Conservation (phyloP, 441 rosid species). For the Erodium texanum region DNA sequence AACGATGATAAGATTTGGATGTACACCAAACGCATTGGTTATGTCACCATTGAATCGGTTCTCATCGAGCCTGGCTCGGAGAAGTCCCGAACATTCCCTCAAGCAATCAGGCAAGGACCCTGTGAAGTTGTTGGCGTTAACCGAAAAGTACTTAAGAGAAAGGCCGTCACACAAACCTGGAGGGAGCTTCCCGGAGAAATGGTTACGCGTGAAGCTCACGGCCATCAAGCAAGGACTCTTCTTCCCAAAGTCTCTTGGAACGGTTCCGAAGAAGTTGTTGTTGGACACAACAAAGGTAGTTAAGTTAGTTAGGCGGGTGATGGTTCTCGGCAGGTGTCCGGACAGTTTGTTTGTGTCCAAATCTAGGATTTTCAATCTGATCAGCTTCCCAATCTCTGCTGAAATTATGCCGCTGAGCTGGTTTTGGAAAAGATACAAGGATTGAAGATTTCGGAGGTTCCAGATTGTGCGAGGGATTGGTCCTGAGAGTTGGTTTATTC, state of each 20-base stretch:
- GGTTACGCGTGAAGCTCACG: constrained; percentile 54
- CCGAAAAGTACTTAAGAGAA: constrained; percentile 29
- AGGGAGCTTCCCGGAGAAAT: constrained; percentile 52
- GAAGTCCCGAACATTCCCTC: constrained; percentile 35
- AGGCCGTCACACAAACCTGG: constrained; percentile 42
- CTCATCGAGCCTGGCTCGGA: constrained; percentile 41
- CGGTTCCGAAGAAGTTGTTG: constrained; percentile 31
- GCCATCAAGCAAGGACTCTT: constrained; percentile 23
- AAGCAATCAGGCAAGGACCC: constrained; percentile 58
- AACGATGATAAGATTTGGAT: constrained; percentile 32
- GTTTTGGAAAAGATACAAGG: not conserved
- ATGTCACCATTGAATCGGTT: constrained; percentile 47
- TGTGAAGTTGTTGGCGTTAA: constrained; percentile 38
- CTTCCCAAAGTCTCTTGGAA: constrained; percentile 35
- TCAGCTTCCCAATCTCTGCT: constrained; percentile 31
- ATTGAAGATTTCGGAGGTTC: not conserved
- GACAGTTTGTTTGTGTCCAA: constrained; percentile 22
- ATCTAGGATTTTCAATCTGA: constrained; percentile 18
- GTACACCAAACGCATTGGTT: constrained; percentile 42
- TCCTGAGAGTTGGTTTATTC: not conserved
- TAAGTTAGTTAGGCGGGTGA: constrained; percentile 12
- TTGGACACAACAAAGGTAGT: constrained; percentile 13
- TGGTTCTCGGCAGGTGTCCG: constrained; percentile 19
- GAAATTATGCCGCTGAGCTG: constrained; percentile 15
- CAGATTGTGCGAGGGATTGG: not conserved